Conservation (phyloP, 768 basidiomycete species). For the Grammothele lineata region DNA sequence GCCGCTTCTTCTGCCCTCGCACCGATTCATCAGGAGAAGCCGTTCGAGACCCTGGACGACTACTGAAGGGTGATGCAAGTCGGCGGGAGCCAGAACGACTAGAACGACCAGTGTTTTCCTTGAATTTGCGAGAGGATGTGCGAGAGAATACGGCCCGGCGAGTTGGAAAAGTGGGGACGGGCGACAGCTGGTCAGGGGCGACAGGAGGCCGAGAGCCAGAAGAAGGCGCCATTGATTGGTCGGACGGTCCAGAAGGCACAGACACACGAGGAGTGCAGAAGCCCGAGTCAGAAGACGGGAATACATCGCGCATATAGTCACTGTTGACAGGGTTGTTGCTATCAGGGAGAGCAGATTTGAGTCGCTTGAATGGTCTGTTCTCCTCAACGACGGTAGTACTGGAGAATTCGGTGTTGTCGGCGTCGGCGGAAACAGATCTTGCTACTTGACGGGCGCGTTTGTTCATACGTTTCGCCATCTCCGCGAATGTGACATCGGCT, state of each 20-base stretch:
- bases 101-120: slow-evolving; percentile 32
- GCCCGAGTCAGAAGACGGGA: neutral
- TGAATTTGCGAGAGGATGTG: slow-evolving; percentile 37
- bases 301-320: slow-evolving; percentile 13
- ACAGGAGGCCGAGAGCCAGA: slow-evolving; percentile 15
- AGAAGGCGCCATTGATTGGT: no score
- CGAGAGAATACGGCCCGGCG: slow-evolving; percentile 33
- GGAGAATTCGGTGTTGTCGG: no score
- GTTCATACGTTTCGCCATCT: slow-evolving; percentile 43
- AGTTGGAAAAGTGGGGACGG: slow-evolving; percentile 30
- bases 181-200: slow-evolving; percentile 36
- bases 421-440: neutral
- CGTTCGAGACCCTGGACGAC: slow-evolving; percentile 38
- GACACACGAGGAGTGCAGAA: slow-evolving; percentile 13
- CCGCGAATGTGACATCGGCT: slow-evolving; percentile 33
- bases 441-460: slow-evolving; percentile 42
- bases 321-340: neutral
- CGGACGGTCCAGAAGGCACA: no score
- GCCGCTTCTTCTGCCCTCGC: slow-evolving; percentile 7
- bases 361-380: slow-evolving; percentile 31
- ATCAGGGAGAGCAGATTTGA: slow-evolving; percentile 20
- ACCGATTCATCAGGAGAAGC: slow-evolving; percentile 30
- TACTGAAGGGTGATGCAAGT: slow-evolving; percentile 46
- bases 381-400: slow-evolving; percentile 2
- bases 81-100: no score